Base-by-base conservation (phyloP, 2,329 filamentous ascomycete species). In the Tricladium varicosporioides region DNA sequence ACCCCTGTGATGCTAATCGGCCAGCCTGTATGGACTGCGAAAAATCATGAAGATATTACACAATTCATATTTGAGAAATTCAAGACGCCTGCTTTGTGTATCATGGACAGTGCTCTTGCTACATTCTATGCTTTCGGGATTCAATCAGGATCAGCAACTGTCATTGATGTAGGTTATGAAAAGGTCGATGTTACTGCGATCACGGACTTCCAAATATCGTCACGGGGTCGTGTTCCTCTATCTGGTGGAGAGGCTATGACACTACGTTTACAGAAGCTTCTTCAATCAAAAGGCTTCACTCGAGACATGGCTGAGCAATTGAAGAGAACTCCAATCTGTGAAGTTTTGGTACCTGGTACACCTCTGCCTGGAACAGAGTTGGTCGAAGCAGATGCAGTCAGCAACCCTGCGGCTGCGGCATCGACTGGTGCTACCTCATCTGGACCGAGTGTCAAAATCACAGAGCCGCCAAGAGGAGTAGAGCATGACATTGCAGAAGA, bases 51-150 rank as follows among this genome's bases (percentile, higher is more conserved):
- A 74, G 83, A 83, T 42, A 87, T 99, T 63, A 89, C 92, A 13
- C 91, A 94, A 61, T 99, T 96, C 77, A 85, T 97, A 63, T 99
- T 99, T 69, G 94, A 99, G 74, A 95, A 94, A 75, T 96, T 96
- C 70, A 94, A 93, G 76, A 94, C 91, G 0, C 94, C 94, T 0
- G 92, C 91, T 0, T 88, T 99, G 51, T 92, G 89, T 66, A 81
- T 97, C 61, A 88, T 99, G 77, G 90, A 97, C 73, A 88, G 91
- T 65, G 92, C 91, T 2, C 76, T 95, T 48, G 92, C 94, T 22
- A 89, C 91, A 0, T 87, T 94, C 56, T 97, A 95, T 69, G 92
- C 91, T 10, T 81, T 92, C 31, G 84, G 83, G 71, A 81, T 80
- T 77, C 22, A 27, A 27, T 27, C 22, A 7, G 81, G 86, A 32